These are phyloP conservation scores for Eremochloa ophiuroides DNA, from an alignment of 176 grass and related monocot species.

Conservation along the genomic window DNA sequence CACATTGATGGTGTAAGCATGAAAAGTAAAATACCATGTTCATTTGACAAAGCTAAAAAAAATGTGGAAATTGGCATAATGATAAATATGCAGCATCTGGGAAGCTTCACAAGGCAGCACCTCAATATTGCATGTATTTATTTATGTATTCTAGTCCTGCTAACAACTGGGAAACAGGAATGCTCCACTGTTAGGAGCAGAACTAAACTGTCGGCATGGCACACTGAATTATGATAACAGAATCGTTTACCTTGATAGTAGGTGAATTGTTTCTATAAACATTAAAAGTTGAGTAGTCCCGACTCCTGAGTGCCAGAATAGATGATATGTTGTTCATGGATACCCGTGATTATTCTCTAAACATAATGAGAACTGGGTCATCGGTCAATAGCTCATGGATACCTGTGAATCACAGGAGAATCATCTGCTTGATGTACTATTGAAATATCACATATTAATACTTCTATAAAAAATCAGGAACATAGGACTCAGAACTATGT, in stretches of 20 bases:
- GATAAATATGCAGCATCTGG: not conserved
- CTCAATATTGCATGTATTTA: not conserved
- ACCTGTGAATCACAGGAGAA: not conserved
- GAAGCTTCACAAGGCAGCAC: not conserved
- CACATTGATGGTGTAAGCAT: not conserved
- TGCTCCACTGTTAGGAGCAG: not conserved
- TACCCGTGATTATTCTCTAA: slow-evolving; percentile 8
- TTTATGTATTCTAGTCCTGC: not conserved
- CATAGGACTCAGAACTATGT: slow-evolving; percentile 29
- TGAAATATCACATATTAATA: slow-evolving; percentile 6
- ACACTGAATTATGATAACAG: not conserved
- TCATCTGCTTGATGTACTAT: not conserved
- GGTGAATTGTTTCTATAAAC: not conserved
- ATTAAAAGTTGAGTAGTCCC: not conserved
- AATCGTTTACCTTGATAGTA: slow-evolving; percentile 25
- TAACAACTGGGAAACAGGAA: not conserved
- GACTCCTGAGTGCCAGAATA: not conserved
- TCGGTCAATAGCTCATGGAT: slow-evolving; percentile 24
- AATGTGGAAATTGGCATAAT: no score
- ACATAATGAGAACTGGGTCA: not conserved
- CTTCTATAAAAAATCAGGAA: slow-evolving; percentile 7
- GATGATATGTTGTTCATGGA: not conserved
- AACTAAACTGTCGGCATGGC: not conserved
- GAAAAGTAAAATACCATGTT: not conserved
- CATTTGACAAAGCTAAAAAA: not conserved